Conservation (phyloP, 2,329 filamentous ascomycete genomes). For the Phyllachora maydis region DNA sequence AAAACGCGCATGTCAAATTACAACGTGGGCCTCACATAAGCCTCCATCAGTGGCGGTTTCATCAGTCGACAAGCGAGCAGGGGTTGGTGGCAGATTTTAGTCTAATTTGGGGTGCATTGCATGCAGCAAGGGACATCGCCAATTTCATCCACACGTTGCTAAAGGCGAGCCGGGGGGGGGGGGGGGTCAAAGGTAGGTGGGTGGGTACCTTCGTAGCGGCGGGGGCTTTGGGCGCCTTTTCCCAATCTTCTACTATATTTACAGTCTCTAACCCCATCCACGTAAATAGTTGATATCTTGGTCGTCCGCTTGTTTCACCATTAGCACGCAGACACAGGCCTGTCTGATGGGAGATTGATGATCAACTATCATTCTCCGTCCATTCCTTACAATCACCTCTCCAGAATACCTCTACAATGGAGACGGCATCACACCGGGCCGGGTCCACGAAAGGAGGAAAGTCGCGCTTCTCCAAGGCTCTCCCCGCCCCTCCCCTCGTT, state of each 20-base stretch:
- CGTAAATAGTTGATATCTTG: not conserved
- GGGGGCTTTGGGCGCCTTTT: not conserved
- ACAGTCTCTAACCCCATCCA: not conserved
- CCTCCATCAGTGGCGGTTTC: constrained; percentile 9
- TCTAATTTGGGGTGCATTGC: constrained; percentile 6
- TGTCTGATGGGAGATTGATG: not conserved
- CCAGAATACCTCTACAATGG: constrained; percentile 5
- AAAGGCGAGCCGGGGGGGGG: not conserved
- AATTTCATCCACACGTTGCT: constrained; percentile 1
- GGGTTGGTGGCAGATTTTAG: constrained; percentile 4
- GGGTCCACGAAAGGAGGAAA: constrained; percentile 14
- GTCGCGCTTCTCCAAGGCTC: constrained; percentile 37
- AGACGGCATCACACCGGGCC: constrained; percentile 7
- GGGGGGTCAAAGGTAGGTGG: constrained; percentile 1
- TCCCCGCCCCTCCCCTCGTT: constrained; percentile 30
- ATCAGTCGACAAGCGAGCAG: constrained; percentile 5
- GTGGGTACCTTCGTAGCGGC: not conserved
- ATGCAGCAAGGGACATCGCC: constrained; percentile 4
- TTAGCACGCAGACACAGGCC: not conserved
- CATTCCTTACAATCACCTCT: not conserved
- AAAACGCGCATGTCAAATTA: constrained; percentile 8
- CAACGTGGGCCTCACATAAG: constrained; percentile 5
- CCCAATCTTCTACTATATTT: not conserved
- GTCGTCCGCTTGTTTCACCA: not conserved
- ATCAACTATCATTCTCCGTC: no score